A percentile compares a stretch with the other conserved stretches of the same genome.
phyloP scores from a whole-genome alignment of 306 rosid genomes.

The Potentilla sterilis region DNA sequence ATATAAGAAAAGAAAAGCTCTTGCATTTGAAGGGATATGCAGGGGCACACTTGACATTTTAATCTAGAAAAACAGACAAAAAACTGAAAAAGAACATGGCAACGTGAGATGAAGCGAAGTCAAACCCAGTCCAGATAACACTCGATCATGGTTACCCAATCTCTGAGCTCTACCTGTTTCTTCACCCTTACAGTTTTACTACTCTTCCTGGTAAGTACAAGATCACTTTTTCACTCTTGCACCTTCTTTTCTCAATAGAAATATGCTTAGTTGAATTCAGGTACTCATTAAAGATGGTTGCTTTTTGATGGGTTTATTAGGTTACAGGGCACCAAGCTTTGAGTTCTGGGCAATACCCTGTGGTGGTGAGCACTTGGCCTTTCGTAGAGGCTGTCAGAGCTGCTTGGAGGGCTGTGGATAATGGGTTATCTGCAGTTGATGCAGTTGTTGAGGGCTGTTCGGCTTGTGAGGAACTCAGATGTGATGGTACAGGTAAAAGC shows the following conservation, averaged over 20 bases:
- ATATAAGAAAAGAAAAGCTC: no score
- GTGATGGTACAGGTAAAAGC: constrained; percentile 88
- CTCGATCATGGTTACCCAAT: constrained; percentile 18
- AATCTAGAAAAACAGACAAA: no score
- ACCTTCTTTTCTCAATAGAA: no score
- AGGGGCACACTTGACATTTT: no score
- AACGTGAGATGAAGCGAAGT: background rate
- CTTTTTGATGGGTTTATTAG: constrained; percentile 29
- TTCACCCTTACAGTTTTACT: background rate
- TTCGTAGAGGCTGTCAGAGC: constrained; percentile 85
- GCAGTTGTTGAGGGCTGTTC: constrained; percentile 91
- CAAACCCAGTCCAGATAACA: background rate
- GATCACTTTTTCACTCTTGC: no score
- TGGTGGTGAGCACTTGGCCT: constrained; percentile 96
- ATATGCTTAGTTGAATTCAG: background rate
- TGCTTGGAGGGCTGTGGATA: constrained; percentile 75
- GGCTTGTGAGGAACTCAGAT: constrained; percentile 78
- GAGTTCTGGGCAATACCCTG: constrained; percentile 45
- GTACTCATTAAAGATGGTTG: background rate
- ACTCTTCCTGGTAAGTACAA: constrained; percentile 21
- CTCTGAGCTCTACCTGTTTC: background rate
- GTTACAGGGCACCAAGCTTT: constrained; percentile 42
- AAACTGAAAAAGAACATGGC: no score
- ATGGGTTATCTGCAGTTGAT: constrained; percentile 76
- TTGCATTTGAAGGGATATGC: background rate